Percentiles rank a stretch among this genome's conserved stretches.
Evolutionary conservation across 2,329 filamentous ascomycete genomes (phyloP).

Genomic region (Penicillium vulpinum): DNA sequence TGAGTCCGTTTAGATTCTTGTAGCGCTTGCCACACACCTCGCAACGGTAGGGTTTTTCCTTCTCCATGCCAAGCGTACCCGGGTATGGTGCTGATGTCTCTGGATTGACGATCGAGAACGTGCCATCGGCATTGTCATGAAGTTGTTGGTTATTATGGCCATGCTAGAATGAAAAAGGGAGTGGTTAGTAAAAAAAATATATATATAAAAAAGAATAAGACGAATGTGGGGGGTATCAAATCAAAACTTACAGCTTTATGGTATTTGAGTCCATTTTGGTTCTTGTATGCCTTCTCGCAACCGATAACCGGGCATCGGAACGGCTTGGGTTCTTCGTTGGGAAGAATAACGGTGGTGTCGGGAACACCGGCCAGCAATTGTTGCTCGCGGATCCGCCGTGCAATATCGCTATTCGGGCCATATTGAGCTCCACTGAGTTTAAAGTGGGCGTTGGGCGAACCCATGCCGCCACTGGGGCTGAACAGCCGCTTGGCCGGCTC

Average conservation of each 20-base stretch:
- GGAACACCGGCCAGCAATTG: constrained; percentile 60
- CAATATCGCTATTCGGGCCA: constrained; percentile 73
- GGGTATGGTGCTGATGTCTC: constrained; percentile 93
- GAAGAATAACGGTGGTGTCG: constrained; percentile 49
- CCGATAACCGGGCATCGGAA: constrained; percentile 98
- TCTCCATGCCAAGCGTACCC: constrained; percentile 98
- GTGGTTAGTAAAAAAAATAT: constrained; percentile 11
- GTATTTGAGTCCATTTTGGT: constrained; percentile 97
- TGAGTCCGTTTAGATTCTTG: constrained; percentile 97
- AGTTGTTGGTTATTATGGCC: constrained; percentile 96
- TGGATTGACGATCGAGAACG: constrained; percentile 96
- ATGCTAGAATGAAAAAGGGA: constrained; percentile 53
- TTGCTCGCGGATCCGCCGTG: constrained; percentile 63
- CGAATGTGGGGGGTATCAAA: constrained; percentile 26
- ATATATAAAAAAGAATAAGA: constrained; percentile 3
- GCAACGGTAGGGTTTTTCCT: constrained; percentile 98
- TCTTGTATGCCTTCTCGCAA: constrained; percentile 99
- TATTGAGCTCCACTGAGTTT: constrained; percentile 76
- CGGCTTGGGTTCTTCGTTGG: constrained; percentile 90
- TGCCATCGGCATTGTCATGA: constrained; percentile 94
- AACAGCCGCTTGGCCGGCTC: constrained; percentile 93
- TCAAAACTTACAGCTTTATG: constrained; percentile 63
- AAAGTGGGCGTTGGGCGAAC: constrained; percentile 67
- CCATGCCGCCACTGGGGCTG: constrained; percentile 75
- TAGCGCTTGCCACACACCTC: constrained; percentile 97